Percentiles rank a stretch among this genome's conserved stretches.
These are phyloP conservation scores for Durio zibethinus DNA, from an alignment of 345 rosid genomes.

Conservation along the genomic window DNA sequence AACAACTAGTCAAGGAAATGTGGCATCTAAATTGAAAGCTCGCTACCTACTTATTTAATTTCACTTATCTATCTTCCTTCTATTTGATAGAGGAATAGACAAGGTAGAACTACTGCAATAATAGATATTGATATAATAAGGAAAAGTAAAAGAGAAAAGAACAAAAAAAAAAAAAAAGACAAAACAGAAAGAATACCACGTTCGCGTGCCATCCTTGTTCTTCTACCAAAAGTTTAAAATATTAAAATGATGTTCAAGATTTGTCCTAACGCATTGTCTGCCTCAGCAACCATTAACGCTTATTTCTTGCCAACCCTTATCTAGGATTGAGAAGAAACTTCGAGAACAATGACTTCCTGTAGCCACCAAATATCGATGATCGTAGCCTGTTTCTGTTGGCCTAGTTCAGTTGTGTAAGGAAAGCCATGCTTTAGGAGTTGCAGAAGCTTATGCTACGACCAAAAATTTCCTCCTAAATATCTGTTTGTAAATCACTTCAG, in stretches of 20 bases:
- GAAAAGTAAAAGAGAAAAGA: neutral
- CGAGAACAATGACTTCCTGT: neutral
- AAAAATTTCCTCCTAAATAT: neutral
- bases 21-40: neutral
- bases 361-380: neutral
- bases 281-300: neutral
- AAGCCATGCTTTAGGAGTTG: neutral
- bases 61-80: neutral
- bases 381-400: neutral
- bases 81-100: neutral
- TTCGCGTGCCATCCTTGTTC: neutral
- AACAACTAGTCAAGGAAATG: too few relatives aligned
- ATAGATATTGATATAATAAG: neutral
- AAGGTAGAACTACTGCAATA: neutral
- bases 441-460: neutral
- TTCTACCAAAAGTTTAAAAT: neutral
- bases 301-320: neutral
- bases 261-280: conserved; percentile 1
- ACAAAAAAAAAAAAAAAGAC: neutral
- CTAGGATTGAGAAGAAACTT: neutral
- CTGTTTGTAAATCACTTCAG: neutral
- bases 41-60: neutral
- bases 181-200: neutral
- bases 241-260: neutral
- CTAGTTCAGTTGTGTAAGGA: neutral